Conservation (phyloP, 2,329 filamentous ascomycete species). For the Fusarium sp. region DNA sequence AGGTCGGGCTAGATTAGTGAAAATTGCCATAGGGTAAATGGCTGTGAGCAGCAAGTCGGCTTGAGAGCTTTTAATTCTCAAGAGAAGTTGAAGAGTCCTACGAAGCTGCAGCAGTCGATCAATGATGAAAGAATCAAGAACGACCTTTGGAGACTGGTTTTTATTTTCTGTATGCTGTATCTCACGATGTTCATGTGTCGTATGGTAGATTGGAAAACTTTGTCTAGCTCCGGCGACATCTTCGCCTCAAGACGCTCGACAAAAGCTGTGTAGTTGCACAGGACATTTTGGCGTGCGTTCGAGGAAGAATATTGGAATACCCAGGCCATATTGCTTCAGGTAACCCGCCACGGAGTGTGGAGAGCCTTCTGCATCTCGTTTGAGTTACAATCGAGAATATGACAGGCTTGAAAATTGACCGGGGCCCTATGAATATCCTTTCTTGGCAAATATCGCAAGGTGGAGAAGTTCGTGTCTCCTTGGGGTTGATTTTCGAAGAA, state of each 20-base stretch:
- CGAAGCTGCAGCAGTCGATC: accelerated
- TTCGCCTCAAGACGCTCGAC: accelerated
- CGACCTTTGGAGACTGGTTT: accelerated
- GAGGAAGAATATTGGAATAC: background rate
- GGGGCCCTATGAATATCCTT: background rate
- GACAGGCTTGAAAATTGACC: background rate
- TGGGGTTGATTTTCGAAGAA: background rate
- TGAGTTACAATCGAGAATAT: background rate
- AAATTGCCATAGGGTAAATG: background rate
- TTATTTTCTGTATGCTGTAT: background rate
- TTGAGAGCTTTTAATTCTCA: background rate
- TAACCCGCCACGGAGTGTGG: accelerated
- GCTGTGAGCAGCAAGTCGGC: accelerated
- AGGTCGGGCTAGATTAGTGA: background rate
- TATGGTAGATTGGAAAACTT: too few relatives aligned
- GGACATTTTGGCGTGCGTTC: background rate
- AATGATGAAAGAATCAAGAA: background rate
- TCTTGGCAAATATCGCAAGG: background rate
- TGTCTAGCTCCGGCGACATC: too few relatives aligned
- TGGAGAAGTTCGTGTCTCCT: background rate
- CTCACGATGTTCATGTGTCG: accelerated
- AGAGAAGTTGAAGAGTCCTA: background rate
- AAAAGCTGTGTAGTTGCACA: background rate
- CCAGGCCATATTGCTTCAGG: background rate
- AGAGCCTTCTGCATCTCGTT: background rate